Evolutionary conservation across 192 early-diverging fungal species (phyloP).

Genomic region (Spizellomyces sp.): DNA sequence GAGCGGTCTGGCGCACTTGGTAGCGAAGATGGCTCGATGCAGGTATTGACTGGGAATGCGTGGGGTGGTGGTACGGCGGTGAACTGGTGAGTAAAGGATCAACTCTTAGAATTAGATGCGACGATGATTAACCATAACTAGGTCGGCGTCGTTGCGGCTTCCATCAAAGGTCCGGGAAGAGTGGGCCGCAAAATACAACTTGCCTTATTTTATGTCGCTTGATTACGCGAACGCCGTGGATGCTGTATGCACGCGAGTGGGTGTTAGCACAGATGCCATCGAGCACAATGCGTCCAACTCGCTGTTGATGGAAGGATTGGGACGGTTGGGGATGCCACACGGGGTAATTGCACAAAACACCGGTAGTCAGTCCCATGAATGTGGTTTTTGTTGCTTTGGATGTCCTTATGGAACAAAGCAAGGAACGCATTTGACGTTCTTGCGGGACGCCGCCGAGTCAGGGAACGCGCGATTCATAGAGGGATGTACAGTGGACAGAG

Average conservation of each 20-base stretch:
- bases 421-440: constrained; percentile 64
- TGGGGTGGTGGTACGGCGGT: constrained; percentile 79
- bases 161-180: constrained; percentile 71
- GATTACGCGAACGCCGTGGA: constrained; percentile 60
- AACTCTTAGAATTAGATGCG: constrained; percentile 37
- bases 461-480: constrained; percentile 66
- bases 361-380: constrained; percentile 49
- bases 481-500: constrained; percentile 53
- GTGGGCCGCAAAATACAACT: constrained; percentile 64
- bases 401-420: constrained; percentile 76
- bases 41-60: constrained; percentile 60
- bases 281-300: constrained; percentile 67
- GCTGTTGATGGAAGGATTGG: constrained; percentile 69
- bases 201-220: constrained; percentile 61
- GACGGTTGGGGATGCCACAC: constrained; percentile 58
- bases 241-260: constrained; percentile 55
- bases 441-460: constrained; percentile 64
- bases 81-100: constrained; percentile 61
- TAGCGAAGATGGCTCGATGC: constrained; percentile 56
- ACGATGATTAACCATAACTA: constrained; percentile 8
- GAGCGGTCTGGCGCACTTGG: constrained; percentile 55
- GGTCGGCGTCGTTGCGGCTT: constrained; percentile 44
- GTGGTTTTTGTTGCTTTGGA: constrained; percentile 70
- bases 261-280: constrained; percentile 54
- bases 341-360: constrained; percentile 72